Evolutionary conservation across 164 flowering plant species (phyloP).

Genomic region (Stephania yunnanensis): DNA sequence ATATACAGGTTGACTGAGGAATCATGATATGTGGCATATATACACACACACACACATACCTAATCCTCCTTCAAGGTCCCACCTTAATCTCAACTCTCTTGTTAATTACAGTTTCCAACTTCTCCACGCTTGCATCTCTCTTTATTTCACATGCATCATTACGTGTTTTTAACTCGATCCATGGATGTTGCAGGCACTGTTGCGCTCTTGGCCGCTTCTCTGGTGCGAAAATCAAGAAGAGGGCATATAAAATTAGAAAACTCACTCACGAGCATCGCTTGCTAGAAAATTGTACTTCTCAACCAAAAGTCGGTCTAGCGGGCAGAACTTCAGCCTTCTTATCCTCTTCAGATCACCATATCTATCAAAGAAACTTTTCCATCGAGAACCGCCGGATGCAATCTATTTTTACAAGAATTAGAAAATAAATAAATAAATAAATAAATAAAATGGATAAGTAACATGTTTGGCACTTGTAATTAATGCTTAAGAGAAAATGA

Average conservation of each 20-base stretch:
- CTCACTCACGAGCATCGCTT: constrained; percentile 63
- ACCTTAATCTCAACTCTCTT: constrained; percentile 39
- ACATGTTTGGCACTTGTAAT: neutral
- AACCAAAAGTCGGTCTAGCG: constrained; percentile 58
- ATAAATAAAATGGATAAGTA: constrained; percentile 1
- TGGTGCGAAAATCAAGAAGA: constrained; percentile 79
- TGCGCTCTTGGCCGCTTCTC: constrained; percentile 92
- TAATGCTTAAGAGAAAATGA: constrained; percentile 2
- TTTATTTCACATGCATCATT: constrained; percentile 13
- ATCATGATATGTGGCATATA: constrained; percentile 3
- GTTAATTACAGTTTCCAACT: constrained; percentile 43
- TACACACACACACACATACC: neutral
- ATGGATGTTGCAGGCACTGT: constrained; percentile 76
- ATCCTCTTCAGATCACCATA: constrained; percentile 92
- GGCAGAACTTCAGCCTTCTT: constrained; percentile 65
- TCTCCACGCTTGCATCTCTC: constrained; percentile 29
- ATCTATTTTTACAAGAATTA: constrained; percentile 35
- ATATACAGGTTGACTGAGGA: neutral
- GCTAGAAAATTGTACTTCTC: constrained; percentile 63
- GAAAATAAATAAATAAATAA: neutral
- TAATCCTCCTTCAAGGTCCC: constrained; percentile 26
- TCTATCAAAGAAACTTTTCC: constrained; percentile 82
- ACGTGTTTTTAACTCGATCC: constrained; percentile 42
- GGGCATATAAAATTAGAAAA: constrained; percentile 71
- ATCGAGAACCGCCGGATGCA: constrained; percentile 65